phyloP scores from a whole-genome alignment of 176 grass and related monocot genomes.

The Chloris gayana region DNA sequence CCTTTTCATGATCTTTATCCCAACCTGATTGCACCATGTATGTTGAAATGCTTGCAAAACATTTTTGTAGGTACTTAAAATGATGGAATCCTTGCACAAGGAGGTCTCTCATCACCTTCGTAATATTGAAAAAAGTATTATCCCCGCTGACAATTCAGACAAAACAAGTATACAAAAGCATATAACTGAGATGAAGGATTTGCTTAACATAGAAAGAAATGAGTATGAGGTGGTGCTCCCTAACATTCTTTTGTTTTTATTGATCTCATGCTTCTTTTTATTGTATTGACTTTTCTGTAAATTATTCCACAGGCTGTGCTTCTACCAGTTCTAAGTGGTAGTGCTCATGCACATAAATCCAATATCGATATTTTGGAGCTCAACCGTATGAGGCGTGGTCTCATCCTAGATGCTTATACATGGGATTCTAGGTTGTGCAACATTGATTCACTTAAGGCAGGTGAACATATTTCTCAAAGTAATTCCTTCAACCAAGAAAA shows the following conservation, averaged over 20 bases:
- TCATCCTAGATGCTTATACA: slow-evolving; percentile 71
- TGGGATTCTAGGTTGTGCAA: slow-evolving; percentile 70
- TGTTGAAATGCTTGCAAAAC: slow-evolving; percentile 36
- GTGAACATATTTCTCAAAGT: slow-evolving; percentile 34
- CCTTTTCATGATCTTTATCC: slow-evolving; percentile 33
- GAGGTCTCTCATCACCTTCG: slow-evolving; percentile 69
- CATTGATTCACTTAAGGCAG: slow-evolving; percentile 56
- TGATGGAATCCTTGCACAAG: slow-evolving; percentile 63
- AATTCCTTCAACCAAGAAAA: slow-evolving; percentile 38
- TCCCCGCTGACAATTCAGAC: slow-evolving; percentile 50
- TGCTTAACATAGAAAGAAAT: slow-evolving; percentile 73
- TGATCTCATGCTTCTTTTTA: slow-evolving; percentile 13
- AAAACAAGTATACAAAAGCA: slow-evolving; percentile 56
- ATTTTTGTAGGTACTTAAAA: slow-evolving; percentile 59
- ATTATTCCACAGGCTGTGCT: slow-evolving; percentile 60
- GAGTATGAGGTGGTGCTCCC: slow-evolving; percentile 70
- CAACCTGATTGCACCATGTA: slow-evolving; percentile 8
- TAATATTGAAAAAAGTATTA: slow-evolving; percentile 58
- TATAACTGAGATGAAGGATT: slow-evolving; percentile 65
- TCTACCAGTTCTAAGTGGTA: slow-evolving; percentile 57
- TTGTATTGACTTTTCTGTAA: slow-evolving; percentile 9
- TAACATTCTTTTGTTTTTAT: slow-evolving; percentile 33
- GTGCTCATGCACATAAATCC: slow-evolving; percentile 46
- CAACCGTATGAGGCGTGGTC: slow-evolving; percentile 70
- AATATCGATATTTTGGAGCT: slow-evolving; percentile 79